Evolutionary conservation across 306 rosid genomes (phyloP).

Genomic region (Erythrophleum fordii): DNA sequence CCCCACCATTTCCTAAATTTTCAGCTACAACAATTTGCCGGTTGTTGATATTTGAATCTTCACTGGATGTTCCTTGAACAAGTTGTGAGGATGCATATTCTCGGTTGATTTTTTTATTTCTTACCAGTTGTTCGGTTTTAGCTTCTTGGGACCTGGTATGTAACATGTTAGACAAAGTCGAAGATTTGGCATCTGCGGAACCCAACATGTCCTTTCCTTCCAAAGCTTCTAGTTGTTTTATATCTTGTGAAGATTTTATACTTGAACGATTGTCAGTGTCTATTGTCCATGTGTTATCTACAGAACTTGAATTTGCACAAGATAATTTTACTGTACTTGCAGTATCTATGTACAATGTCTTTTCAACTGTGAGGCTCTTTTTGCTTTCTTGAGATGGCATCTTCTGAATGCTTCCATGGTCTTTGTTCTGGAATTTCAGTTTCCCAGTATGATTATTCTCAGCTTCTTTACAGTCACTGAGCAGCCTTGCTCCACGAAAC

Average conservation of each 20-base stretch:
- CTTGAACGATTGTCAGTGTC: slow-evolving; percentile 23
- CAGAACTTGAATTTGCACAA: slow-evolving; percentile 47
- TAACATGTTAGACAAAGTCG: slow-evolving; percentile 34
- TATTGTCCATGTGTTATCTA: slow-evolving; percentile 19
- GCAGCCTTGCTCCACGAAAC: slow-evolving; percentile 39
- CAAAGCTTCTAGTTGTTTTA: slow-evolving; percentile 44
- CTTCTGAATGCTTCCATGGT: slow-evolving; percentile 44
- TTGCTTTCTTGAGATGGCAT: slow-evolving; percentile 43
- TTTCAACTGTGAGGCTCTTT: slow-evolving; percentile 58
- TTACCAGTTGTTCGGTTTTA: neutral
- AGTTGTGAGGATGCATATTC: slow-evolving; percentile 41
- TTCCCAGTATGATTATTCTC: slow-evolving; percentile 41
- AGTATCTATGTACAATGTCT: slow-evolving; percentile 71
- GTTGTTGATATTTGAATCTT: slow-evolving; percentile 38
- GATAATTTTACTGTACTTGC: slow-evolving; percentile 47
- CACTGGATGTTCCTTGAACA: slow-evolving; percentile 36
- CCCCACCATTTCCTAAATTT: slow-evolving; percentile 39
- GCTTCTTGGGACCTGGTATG: slow-evolving; percentile 43
- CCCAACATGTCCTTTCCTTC: slow-evolving; percentile 29
- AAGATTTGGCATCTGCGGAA: slow-evolving; percentile 37
- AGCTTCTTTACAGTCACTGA: slow-evolving; percentile 49
- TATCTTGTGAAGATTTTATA: slow-evolving; percentile 51
- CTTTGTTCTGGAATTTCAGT: slow-evolving; percentile 33
- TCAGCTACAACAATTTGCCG: slow-evolving; percentile 47
- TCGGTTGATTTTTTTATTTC: slow-evolving; percentile 7